Evolutionary conservation across 2,329 filamentous ascomycete species (phyloP), one percentile per base, ranked within the genome.

Genomic region (Furcasterigmium furcatum): DNA sequence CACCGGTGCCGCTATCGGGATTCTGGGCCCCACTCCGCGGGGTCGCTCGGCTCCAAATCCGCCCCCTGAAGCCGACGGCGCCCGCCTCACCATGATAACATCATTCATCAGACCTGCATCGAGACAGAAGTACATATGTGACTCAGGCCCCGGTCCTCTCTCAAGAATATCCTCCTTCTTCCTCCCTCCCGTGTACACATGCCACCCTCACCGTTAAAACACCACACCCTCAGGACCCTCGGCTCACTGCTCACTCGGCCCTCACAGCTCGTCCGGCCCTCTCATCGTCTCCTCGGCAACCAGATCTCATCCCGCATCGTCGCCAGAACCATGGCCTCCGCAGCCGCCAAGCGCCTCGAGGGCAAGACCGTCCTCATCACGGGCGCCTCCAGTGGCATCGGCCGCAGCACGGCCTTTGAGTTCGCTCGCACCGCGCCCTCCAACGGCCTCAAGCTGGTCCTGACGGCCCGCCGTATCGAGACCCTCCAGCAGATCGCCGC

Each of bases 321-420:
- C 32, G 20, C 32, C 44, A 43, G 61, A 57, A 67, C 61, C 50
- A 50, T 50, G 43, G 77, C 78, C 74, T 61, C 71, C 29, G 68
- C 76, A 40, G 83, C 87, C 70, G 78, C 78, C 52, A 87, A 90
- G 66, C 91, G 92, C 72, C 88, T 99, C 49, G 79, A 87, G 59
- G 91, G 91, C 79, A 97, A 97, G 74, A 97, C 91, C 5, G 76
- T 97, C 48, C 69, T 97, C 46, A 80, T 99, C 52, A 97, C 94
- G 5, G 94, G 94, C 46, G 94, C 94, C 25, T 94, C 87, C 4
- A 95, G 90, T 18, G 94, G 94, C 51, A 97, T 99, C 66, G 94
- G 94, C 20, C 81, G 79, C 46, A 82, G 79, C 56, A 86, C 80
- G 16, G 94, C 92, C n/a, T 73, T 94, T 53, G 94, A 97, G 67